Evolutionary conservation across 2,329 filamentous ascomycete genomes (phyloP), one percentile per base, ranked within the genome.

Genomic region (Anthostomella pinea): DNA sequence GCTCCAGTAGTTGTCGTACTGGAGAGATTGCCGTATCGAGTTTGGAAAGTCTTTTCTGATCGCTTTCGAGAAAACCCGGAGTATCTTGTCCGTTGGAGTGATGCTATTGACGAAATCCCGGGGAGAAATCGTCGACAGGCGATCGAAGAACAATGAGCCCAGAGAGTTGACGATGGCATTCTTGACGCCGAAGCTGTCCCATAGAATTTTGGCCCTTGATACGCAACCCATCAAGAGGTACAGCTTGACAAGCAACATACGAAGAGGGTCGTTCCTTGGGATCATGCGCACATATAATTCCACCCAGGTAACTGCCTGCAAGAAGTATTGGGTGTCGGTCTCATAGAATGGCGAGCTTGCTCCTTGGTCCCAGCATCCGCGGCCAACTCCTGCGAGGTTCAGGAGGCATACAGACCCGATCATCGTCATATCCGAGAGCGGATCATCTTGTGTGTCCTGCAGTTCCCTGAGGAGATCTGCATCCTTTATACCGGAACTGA

Each of bases 141-240:
- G 67, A 49, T 81, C 77, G 41, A 73, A 71, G 40, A 76, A 76
- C 2, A 77, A 58, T 0, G 74, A 69, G 3, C 65, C 73, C 1
- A 80, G 63, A 0, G 74, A 72, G 43, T 79, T 75, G n/a, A 76
- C 68, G 18, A 78, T 73, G 0, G 72, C 74, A 15, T 75, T 68
- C 56, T 80, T 80, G 2, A 80, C 68, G 3, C 68, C 72, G 8
- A 78, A 63, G 0, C 63, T 63, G 8, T 65, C 60, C 73, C 75
- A 79, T 2, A 75, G 55, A 21, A 68, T 54, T 16, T 67, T 60
- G 0, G 71, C 72, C 13, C 65, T 63, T 2, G 69, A 63, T 0
- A 65, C 65, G 9, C 70, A 73, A 6, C 75, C 75, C 6, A 78
- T 58, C 3, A 69, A 54, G 8, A 77, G 58, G 33, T 76, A 73